Evolutionary conservation across 2,329 filamentous ascomycete species (phyloP).

Genomic region (Ophiostoma triangulosporum): DNA sequence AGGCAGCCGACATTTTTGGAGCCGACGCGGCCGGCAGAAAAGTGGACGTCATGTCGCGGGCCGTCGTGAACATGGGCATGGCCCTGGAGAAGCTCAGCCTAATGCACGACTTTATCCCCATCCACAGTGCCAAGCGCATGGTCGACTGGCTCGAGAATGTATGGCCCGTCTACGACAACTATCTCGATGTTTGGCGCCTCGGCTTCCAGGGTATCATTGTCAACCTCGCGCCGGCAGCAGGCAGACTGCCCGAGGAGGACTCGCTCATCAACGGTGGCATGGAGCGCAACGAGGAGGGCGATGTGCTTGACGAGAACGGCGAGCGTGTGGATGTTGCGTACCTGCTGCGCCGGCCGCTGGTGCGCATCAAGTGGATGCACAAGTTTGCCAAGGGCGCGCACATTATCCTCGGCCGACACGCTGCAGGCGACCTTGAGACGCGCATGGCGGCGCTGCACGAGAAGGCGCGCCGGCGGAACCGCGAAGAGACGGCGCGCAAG

Average conservation of each 20-base stretch:
- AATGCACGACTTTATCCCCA: conserved; percentile 67
- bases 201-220: conserved; percentile 93
- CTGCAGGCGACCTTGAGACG: conserved; percentile 43
- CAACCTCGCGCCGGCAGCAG: conserved; percentile 63
- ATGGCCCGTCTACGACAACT: conserved; percentile 68
- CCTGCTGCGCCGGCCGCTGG: conserved; percentile 74
- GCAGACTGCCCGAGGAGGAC: conserved; percentile 41
- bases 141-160: conserved; percentile 71
- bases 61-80: conserved; percentile 89
- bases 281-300: conserved; percentile 50
- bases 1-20: conserved; percentile 55
- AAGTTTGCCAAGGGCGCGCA: conserved; percentile 66
- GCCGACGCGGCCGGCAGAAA: conserved; percentile 37
- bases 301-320: conserved; percentile 59
- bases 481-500: conserved; percentile 55
- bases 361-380: conserved; percentile 74
- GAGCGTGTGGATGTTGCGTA: conserved; percentile 91
- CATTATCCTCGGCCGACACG: conserved; percentile 35
- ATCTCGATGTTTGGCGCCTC: conserved; percentile 77
- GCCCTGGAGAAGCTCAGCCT: conserved; percentile 72
- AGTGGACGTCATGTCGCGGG: conserved; percentile 56
- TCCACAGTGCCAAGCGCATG: conserved; percentile 56
- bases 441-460: conserved; percentile 61
- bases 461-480: conserved; percentile 53
- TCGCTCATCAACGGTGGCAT: conserved; percentile 40